A percentile compares a stretch with the other conserved stretches of the same genome.
Evolutionary conservation across 2,329 filamentous ascomycete genomes (phyloP).

Genomic region (Monosporascus sp.): DNA sequence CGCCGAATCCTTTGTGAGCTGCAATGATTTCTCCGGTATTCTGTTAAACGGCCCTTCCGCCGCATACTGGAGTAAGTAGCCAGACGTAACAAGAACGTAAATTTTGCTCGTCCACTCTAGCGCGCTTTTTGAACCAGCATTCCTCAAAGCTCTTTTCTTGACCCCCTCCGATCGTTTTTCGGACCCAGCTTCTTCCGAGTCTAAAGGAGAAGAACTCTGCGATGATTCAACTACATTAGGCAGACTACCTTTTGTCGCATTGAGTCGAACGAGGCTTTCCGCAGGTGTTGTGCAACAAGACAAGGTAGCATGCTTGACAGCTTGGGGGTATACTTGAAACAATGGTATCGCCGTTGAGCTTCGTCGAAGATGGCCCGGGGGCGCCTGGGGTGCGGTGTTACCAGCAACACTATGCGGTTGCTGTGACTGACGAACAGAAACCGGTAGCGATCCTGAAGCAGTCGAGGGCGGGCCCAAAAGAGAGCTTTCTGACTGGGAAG

Average conservation of each 20-base stretch:
- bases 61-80: slow-evolving; percentile 70
- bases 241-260: slow-evolving; percentile 45
- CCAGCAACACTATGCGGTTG: slow-evolving; percentile 7
- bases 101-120: slow-evolving; percentile 68
- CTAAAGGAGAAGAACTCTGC: slow-evolving; percentile 16
- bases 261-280: slow-evolving; percentile 62
- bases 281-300: slow-evolving; percentile 62
- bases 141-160: slow-evolving; percentile 42
- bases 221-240: slow-evolving; percentile 29
- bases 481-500: slow-evolving; percentile 31
- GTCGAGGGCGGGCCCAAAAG: slow-evolving; percentile 18
- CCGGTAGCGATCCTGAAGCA: slow-evolving; percentile 10
- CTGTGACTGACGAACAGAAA: slow-evolving; percentile 4
- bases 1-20: slow-evolving; percentile 68
- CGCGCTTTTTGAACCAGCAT: slow-evolving; percentile 36
- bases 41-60: slow-evolving; percentile 66
- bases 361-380: background rate
- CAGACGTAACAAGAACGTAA: slow-evolving; percentile 66
- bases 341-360: slow-evolving; percentile 44
- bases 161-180: slow-evolving; percentile 35
- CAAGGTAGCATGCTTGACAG: slow-evolving; percentile 69
- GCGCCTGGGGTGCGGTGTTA: slow-evolving; percentile 13
- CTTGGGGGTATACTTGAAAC: slow-evolving; percentile 83
- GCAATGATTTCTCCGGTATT: slow-evolving; percentile 68
- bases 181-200: slow-evolving; percentile 21